A percentile compares a stretch with the other conserved stretches of the same genome.
phyloP scores from a whole-genome alignment of 2,329 filamentous ascomycete genomes.

The Neospermospora avenae region DNA sequence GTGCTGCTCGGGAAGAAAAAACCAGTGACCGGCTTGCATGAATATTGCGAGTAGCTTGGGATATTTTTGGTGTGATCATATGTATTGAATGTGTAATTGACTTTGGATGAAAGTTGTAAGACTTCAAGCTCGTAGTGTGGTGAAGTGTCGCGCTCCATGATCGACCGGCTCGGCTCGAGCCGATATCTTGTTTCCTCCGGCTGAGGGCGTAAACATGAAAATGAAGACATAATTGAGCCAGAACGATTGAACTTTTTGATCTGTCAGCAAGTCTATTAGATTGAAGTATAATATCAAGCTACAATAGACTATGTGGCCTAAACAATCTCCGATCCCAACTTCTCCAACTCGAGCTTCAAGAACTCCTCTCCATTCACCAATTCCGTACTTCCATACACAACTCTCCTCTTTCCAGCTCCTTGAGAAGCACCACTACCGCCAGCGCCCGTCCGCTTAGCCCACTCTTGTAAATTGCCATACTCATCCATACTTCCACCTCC shows the following conservation, averaged over 20 bases:
- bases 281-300: neutral
- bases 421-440: slow-evolving; percentile 40
- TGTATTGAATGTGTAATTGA: neutral
- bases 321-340: slow-evolving; percentile 52
- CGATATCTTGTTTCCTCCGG: neutral
- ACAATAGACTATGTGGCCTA: neutral
- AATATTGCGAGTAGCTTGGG: too few species aligned
- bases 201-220: neutral
- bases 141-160: neutral
- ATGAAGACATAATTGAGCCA: neutral
- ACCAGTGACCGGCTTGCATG: too few species aligned
- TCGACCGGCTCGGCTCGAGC: neutral
- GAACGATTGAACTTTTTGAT: neutral
- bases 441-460: slow-evolving; percentile 73
- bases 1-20: too few species aligned
- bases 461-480: slow-evolving; percentile 95
- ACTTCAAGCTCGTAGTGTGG: neutral
- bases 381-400: slow-evolving; percentile 94
- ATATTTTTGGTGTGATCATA: too few species aligned
- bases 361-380: slow-evolving; percentile 68
- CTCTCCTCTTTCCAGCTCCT: slow-evolving; percentile 68
- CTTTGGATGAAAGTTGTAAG: neutral
- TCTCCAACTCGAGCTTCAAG: slow-evolving; percentile 60
- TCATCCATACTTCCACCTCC: slow-evolving; percentile 98
- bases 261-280: neutral